These are phyloP conservation scores for Psidium guajava DNA, from an alignment of 345 rosid genomes.

Conservation along the genomic window DNA sequence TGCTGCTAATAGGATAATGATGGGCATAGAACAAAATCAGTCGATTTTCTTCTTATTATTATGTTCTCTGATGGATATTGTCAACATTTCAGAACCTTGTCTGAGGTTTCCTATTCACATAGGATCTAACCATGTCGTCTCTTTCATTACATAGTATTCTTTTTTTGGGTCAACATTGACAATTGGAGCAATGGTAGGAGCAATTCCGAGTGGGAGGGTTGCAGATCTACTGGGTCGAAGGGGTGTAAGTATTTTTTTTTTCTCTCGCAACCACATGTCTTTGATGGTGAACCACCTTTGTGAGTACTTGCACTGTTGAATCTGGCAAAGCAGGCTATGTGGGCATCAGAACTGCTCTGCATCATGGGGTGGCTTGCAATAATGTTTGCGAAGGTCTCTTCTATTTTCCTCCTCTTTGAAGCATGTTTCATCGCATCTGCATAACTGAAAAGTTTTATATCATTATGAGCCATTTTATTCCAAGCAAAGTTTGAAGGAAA, in stretches of 20 bases:
- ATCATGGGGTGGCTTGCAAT: constrained; percentile 22
- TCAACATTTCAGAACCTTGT: neutral
- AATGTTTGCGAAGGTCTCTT: constrained; percentile 9
- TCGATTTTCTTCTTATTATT: neutral
- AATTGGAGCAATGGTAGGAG: constrained; percentile 21
- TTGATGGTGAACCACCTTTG: too few species aligned
- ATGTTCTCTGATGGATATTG: neutral
- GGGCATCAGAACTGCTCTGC: constrained; percentile 11
- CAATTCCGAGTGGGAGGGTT: constrained; percentile 13
- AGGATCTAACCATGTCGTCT: neutral
- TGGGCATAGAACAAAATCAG: neutral
- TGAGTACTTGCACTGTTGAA: neutral
- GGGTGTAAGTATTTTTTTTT: constrained; percentile 6
- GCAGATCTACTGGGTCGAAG: constrained; percentile 23
- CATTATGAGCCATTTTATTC: neutral
- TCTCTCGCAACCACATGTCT: neutral
- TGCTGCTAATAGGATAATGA: neutral
- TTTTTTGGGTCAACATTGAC: constrained; percentile 23
- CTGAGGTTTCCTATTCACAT: neutral
- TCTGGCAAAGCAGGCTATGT: constrained; percentile 17
- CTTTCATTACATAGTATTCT: constrained; percentile 10
- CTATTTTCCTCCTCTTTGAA: neutral
- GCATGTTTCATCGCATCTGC: neutral
- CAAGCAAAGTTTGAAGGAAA: neutral
- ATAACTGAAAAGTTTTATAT: neutral